Base-by-base conservation (phyloP, 1,284 basidiomycete genomes). In the Coniferiporia weirii region DNA sequence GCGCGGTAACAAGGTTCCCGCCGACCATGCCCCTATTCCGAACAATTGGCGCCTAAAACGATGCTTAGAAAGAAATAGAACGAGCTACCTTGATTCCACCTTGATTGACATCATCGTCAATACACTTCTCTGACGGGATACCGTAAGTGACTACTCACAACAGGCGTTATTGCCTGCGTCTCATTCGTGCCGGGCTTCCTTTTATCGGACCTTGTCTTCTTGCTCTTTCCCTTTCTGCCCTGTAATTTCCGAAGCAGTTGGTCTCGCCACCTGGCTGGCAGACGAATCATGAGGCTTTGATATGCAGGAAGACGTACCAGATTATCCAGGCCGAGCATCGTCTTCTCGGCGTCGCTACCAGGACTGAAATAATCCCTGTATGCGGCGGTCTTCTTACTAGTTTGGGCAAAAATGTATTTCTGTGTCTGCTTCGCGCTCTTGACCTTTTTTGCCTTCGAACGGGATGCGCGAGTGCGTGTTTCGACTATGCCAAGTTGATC, bases 321-420 rank as follows among this genome's bases (percentile, higher is more conserved):
- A 64, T 83, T 76, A 35, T 79, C 72, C 36, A 91, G 65, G 32
- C 80, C 82, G 38, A 90, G 70, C 57, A 89, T 67, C 43, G 74
- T 76, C 65, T 75, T 81, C 72, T 89, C 87, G 19, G 81, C 77
- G 27, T 78, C 74, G 13, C 74, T 74, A 61, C 79, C 76, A 15
- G 86, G 82, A 55, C 80, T 76, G 71, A 91, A 91, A 66, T 90
- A 88, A 64, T 89, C 80, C 35, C 71, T 65, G 67, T 89, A 91
- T 52, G 70, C 73, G 48, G 73, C 63, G 12, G 73, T 75, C 52
- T 72, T 70, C 59, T 77, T 74, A 44, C 76, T 75, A 9, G 76
- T 69, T 51, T 68, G 70, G 61, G 84, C 77, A 69, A 89, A 88
- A 13, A 76, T 67, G 63, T 83, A 89, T 67, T 74, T 77, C 34